Evolutionary conservation across 2,329 filamentous ascomycete species (phyloP).

Genomic region (Aureobasidium pullulans): DNA sequence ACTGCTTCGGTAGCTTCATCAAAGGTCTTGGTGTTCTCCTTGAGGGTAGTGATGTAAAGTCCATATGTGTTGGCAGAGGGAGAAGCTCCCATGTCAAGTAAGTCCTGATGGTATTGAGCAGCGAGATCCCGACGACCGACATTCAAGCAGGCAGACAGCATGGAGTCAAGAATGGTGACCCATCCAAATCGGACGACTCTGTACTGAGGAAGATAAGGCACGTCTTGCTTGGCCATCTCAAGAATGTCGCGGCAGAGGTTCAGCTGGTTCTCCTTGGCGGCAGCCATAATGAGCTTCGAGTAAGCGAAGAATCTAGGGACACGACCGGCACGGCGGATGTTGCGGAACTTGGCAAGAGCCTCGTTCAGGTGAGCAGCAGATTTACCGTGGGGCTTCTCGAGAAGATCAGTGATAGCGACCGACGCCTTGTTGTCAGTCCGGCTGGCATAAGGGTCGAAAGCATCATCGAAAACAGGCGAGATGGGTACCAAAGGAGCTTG

Average conservation of each 20-base stretch:
- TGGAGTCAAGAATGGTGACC: conserved; percentile 92
- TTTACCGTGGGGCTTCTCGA: conserved; percentile 72
- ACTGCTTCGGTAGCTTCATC: conserved; percentile 95
- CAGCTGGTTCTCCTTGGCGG: conserved; percentile 76
- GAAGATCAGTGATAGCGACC: conserved; percentile 77
- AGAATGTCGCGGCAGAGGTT: conserved; percentile 80
- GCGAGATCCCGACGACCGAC: conserved; percentile 74
- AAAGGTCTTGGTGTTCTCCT: conserved; percentile 94
- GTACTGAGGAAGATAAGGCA: conserved; percentile 78
- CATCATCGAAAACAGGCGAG: conserved; percentile 64
- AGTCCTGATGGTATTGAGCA: conserved; percentile 81
- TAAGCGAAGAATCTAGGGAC: conserved; percentile 96
- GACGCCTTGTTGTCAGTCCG: conserved; percentile 92
- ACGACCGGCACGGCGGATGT: conserved; percentile 85
- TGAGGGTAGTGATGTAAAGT: conserved; percentile 97
- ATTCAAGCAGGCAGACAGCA: conserved; percentile 86
- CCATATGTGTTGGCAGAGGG: conserved; percentile 97
- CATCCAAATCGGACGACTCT: conserved; percentile 87
- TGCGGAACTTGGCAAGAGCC: conserved; percentile 75
- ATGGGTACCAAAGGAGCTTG: conserved; percentile 36
- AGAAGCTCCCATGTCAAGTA: conserved; percentile 81
- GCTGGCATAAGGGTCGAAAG: conserved; percentile 82
- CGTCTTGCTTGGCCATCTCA: conserved; percentile 79
- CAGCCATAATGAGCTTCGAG: conserved; percentile 89
- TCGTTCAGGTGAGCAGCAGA: conserved; percentile 65